Percentiles rank a stretch among this genome's conserved stretches.
Conservation (phyloP, 306 rosid genomes). For the Trichosanthes truncata region DNA sequence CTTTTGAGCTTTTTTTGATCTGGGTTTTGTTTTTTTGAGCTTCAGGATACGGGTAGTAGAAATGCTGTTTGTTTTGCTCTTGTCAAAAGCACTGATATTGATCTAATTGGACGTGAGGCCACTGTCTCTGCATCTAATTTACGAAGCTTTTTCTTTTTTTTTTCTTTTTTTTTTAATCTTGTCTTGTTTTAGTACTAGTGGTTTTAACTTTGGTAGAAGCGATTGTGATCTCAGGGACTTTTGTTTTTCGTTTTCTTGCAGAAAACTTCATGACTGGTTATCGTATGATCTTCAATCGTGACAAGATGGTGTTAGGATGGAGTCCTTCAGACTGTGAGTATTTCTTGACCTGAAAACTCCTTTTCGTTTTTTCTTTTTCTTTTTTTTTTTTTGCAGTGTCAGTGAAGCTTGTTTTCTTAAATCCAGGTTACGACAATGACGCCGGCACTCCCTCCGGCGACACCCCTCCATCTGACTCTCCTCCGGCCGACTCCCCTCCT, state of each 20-base stretch:
- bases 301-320: constrained; percentile 69
- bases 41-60: constrained; percentile 25
- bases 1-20: not conserved
- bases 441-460: constrained; percentile 3
- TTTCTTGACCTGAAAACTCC: not conserved
- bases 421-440: not conserved
- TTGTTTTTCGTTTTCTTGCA: constrained; percentile 23
- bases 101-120: constrained; percentile 88
- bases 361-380: not conserved
- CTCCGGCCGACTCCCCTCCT: constrained; percentile 9
- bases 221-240: not conserved
- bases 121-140: not conserved
- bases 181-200: too few species aligned
- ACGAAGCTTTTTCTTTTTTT: not conserved
- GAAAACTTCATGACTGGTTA: constrained; percentile 97
- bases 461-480: constrained; percentile 32
- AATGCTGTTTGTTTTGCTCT: constrained; percentile 38
- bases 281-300: constrained; percentile 63
- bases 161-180: too few species aligned
- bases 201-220: not conserved
- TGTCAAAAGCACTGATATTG: constrained; percentile 36
- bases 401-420: not conserved
- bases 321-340: constrained; percentile 60
- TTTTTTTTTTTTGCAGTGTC: not conserved
- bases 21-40: constrained; percentile 9